Conservation (phyloP, 805 yeast species). For the Saturnispora gosingensis region DNA sequence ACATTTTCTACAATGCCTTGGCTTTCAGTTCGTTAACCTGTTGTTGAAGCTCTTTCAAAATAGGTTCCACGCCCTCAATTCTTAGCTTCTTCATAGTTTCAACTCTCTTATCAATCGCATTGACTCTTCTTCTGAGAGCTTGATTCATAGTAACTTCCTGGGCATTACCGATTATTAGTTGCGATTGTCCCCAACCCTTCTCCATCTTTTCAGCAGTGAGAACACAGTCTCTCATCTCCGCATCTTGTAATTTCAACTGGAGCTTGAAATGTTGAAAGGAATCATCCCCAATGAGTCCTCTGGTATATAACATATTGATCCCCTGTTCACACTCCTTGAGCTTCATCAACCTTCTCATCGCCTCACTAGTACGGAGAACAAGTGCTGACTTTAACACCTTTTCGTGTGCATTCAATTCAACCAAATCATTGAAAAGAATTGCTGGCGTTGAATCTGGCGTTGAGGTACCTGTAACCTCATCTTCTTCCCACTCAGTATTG, state of each 20-base stretch:
- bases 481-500: slow-evolving; percentile 2
- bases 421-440: slow-evolving; percentile 14
- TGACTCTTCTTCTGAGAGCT: slow-evolving; percentile 72
- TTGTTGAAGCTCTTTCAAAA: slow-evolving; percentile 13
- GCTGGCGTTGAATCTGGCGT: slow-evolving; percentile 15
- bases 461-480: slow-evolving; percentile 2
- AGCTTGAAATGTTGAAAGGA: slow-evolving; percentile 70
- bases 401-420: slow-evolving; percentile 58
- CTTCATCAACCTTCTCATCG: slow-evolving; percentile 72
- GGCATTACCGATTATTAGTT: slow-evolving; percentile 59
- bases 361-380: slow-evolving; percentile 67
- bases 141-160: slow-evolving; percentile 90
- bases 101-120: slow-evolving; percentile 37
- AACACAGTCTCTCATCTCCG: slow-evolving; percentile 70
- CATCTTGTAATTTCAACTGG: slow-evolving; percentile 68
- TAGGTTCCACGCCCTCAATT: slow-evolving; percentile 20
- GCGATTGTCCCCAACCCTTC: slow-evolving; percentile 64
- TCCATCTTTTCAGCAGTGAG: slow-evolving; percentile 64
- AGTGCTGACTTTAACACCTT: slow-evolving; percentile 39
- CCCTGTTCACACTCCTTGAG: slow-evolving; percentile 69
- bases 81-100: slow-evolving; percentile 25
- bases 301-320: slow-evolving; percentile 65
- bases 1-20: not conserved
- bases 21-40: slow-evolving; percentile 10
- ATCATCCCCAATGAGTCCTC: slow-evolving; percentile 88